Evolutionary conservation across 176 grass and related monocot genomes (phyloP), one percentile per base, ranked within the genome.

Genomic region (Tuctoria greenei): DNA sequence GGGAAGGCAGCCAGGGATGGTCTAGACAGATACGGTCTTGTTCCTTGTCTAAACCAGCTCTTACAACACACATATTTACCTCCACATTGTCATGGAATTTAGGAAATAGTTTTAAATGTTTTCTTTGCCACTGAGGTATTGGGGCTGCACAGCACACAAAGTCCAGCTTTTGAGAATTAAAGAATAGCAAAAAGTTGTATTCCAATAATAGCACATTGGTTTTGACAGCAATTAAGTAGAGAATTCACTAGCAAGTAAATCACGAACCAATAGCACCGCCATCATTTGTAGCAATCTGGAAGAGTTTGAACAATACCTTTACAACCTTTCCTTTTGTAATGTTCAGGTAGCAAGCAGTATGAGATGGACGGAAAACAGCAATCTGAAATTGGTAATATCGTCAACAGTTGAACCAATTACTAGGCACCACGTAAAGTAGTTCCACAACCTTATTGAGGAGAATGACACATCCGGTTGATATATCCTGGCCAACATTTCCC

Each of bases 391-490:
- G 16, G 61, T 14, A 52, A 40, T 40, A 57, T 72, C 34, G 16
- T 63, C 11, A 74, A 35, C 64, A 77, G 35, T 64, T 56, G 0
- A 75, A 61, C 47, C 56, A 61, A 69, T 50, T 42, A 58, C 18
- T 39, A 28, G n/a, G 2, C 36, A 31, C 31, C 24, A 79, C 14
- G 4, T 40, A 61, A 6, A 67, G 17, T 66, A 52, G 18, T 28
- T 76, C 23, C 3, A 71, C 18, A 61, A 16, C 91, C 65, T 90
- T 54, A 42, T 67, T 71, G 6, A 93, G 78, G 71, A 93, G 8
- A 40, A 93, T 43, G n/a, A 74, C 76, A 73, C 62, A 89, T 1
- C 86, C 87, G 28, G 82, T 37, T 12, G 91, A 82, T 46, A 93
- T 82, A 79, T 81, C 64, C 3, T 44, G 51, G 3, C 44, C 71